Evolutionary conservation across 176 grass and related monocot species (phyloP).

Genomic region (barley (Hordeum vulgare)): MorexV3_pseudomolecules_assembly NC_058522.1:112862561-112863060

Average conservation of each 20-base stretch:
- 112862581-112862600: neutral
- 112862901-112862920: constrained; percentile 7
- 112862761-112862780: too few relatives aligned
- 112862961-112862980: neutral
- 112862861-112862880: neutral
- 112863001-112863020: neutral
- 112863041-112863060: neutral
- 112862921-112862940: constrained; percentile 16
- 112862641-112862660: constrained; percentile 39
- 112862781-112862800: too few relatives aligned
- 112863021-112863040: neutral
- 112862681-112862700: constrained; percentile 81
- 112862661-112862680: constrained; percentile 64
- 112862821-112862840: neutral
- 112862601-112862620: constrained; percentile 51
- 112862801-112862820: neutral
- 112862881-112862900: neutral
- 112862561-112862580: constrained; percentile 15
- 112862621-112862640: constrained; percentile 43
- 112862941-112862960: neutral
- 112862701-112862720: constrained; percentile 84
- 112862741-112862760: neutral
- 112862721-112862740: constrained; percentile 81
- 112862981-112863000: neutral
- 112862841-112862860: neutral